These are phyloP conservation scores for Ophiosphaerella narmari DNA, from an alignment of 2,329 filamentous ascomycete species.

Conservation along the genomic window DNA sequence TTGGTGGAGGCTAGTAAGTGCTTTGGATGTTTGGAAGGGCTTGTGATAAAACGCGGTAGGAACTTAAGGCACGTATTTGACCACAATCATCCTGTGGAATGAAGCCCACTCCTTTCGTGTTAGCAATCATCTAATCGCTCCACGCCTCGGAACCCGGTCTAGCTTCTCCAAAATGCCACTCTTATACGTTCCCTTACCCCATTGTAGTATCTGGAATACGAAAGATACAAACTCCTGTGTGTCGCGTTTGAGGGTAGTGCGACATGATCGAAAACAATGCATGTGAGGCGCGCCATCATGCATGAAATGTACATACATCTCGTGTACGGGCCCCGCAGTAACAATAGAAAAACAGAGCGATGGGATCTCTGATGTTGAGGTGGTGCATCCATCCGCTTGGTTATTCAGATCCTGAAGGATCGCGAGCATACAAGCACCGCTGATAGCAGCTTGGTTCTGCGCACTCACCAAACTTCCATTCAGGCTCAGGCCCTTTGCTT, in stretches of 20 bases:
- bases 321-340: conserved; percentile 10
- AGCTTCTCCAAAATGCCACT: neutral
- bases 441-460: conserved; percentile 23
- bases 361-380: neutral
- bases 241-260: neutral
- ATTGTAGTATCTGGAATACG: neutral
- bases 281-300: neutral
- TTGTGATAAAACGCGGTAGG: too few relatives aligned
- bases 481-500: conserved; percentile 19
- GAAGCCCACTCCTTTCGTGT: too few relatives aligned
- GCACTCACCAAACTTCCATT: conserved; percentile 18
- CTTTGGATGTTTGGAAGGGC: too few relatives aligned
- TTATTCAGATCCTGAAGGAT: conserved; percentile 17
- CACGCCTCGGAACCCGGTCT: neutral
- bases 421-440: conserved; percentile 18
- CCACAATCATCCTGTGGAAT: too few relatives aligned
- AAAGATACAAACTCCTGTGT: neutral
- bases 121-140: too few relatives aligned
- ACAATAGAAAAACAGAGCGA: neutral
- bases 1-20: too few relatives aligned
- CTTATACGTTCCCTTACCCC: neutral
- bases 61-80: too few relatives aligned
- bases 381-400: conserved; percentile 3
- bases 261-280: neutral
- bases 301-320: conserved; percentile 13